Evolutionary conservation across 306 rosid genomes (phyloP).

Genomic region (Casuarina glauca): DNA sequence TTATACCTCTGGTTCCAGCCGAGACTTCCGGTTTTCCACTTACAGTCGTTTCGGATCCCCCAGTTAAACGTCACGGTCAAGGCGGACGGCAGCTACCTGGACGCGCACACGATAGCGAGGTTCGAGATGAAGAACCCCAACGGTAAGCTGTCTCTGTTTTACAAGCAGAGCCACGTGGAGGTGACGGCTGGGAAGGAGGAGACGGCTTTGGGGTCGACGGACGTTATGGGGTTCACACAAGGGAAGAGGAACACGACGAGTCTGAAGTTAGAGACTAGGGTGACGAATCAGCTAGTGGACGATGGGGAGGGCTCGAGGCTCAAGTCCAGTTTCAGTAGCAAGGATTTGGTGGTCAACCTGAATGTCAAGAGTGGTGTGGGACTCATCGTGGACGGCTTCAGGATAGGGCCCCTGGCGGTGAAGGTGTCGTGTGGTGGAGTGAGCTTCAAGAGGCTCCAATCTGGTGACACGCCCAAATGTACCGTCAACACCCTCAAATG

Average conservation of each 20-base stretch:
- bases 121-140: slow-evolving; percentile 63
- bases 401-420: slow-evolving; percentile 36
- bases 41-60: slow-evolving; percentile 52
- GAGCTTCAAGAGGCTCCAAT: slow-evolving; percentile 46
- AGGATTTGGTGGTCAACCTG: slow-evolving; percentile 45
- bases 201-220: slow-evolving; percentile 31
- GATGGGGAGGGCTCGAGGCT: slow-evolving; percentile 41
- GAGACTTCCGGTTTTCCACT: slow-evolving; percentile 50
- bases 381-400: slow-evolving; percentile 35
- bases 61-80: slow-evolving; percentile 42
- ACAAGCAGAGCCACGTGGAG: slow-evolving; percentile 4
- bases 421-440: slow-evolving; percentile 51
- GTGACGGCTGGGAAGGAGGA: slow-evolving; percentile 28
- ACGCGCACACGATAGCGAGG: slow-evolving; percentile 38
- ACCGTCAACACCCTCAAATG: slow-evolving; percentile 50
- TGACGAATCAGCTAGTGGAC: slow-evolving; percentile 33
- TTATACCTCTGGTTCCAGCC: slow-evolving; percentile 63
- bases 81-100: slow-evolving; percentile 44
- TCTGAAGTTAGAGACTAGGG: slow-evolving; percentile 46
- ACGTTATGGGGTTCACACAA: slow-evolving; percentile 36
- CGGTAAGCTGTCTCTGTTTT: slow-evolving; percentile 39
- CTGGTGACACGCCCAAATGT: slow-evolving; percentile 60
- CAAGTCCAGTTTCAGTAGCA: slow-evolving; percentile 21
- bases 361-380: slow-evolving; percentile 42
- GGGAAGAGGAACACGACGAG: slow-evolving; percentile 27